phyloP scores from a whole-genome alignment of 495 filamentous ascomycete species.

The Poronia punctata region DNA sequence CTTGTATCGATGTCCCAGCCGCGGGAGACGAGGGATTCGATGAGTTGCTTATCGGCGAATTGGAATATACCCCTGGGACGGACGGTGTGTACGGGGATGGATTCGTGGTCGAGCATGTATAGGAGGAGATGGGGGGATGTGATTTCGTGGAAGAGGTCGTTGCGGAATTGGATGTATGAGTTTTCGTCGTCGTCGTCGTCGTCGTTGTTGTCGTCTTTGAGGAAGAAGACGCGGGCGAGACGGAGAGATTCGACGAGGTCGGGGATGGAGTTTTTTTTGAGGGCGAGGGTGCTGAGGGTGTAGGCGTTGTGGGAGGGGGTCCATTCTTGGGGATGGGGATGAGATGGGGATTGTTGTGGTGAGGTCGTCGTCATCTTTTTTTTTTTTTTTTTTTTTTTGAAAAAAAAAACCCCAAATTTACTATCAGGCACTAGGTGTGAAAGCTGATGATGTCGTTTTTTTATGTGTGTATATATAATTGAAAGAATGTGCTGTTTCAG shows the following conservation, averaged over 20 bases:
- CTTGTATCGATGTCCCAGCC: background rate
- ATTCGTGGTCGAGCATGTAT: background rate
- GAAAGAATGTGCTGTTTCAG: no score
- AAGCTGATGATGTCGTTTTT: no score
- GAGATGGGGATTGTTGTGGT: no score
- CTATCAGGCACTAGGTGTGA: no score
- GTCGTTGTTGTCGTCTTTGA: no score
- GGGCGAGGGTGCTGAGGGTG: background rate
- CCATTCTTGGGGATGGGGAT: no score
- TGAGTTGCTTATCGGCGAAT: background rate
- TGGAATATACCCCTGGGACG: background rate
- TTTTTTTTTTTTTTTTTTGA: no score
- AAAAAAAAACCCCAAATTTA: no score
- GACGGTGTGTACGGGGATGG: background rate
- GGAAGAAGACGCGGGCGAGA: background rate
- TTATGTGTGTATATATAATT: no score
- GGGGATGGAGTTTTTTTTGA: background rate
- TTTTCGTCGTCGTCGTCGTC: background rate
- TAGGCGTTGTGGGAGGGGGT: background rate
- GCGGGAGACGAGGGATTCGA: background rate
- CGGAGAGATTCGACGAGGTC: background rate
- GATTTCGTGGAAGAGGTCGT: background rate
- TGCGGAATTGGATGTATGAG: background rate
- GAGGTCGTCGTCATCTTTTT: no score
- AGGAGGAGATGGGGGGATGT: background rate